Evolutionary conservation across 345 rosid genomes (phyloP).

Genomic region (Eucalyptus decipiens): DNA sequence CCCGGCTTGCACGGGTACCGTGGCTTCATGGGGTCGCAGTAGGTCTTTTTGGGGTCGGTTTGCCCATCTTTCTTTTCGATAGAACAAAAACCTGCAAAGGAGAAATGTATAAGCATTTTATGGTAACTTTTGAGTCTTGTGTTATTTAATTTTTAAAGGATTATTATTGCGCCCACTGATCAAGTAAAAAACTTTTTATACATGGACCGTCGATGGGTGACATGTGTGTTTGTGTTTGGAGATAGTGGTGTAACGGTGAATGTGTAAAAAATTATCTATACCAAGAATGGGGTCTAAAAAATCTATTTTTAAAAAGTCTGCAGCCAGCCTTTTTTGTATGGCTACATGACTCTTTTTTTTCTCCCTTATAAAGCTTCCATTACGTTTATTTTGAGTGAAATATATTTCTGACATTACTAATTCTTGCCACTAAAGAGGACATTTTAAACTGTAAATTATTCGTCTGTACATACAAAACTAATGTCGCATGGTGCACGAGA

Average conservation of each 20-base stretch:
- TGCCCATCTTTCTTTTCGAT: not conserved
- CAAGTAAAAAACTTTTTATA: not conserved
- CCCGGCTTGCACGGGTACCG: slow-evolving; percentile 16
- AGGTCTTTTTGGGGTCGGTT: not conserved
- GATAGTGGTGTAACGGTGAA: not conserved
- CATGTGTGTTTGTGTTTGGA: not conserved
- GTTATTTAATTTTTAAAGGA: not conserved
- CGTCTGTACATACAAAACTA: not conserved
- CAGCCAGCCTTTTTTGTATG: not conserved
- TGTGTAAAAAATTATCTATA: too few relatives aligned
- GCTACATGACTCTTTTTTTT: not conserved
- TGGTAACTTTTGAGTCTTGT: not conserved
- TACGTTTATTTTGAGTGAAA: not conserved
- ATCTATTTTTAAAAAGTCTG: too few relatives aligned
- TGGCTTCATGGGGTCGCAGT: slow-evolving; percentile 2
- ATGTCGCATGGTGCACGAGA: not conserved
- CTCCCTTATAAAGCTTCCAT: not conserved
- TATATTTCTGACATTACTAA: not conserved
- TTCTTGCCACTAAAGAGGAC: not conserved
- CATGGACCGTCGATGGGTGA: not conserved
- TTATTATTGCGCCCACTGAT: not conserved
- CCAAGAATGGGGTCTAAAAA: not conserved
- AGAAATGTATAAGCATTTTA: not conserved
- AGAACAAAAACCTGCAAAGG: slow-evolving; percentile 8
- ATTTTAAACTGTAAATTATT: not conserved